A percentile compares a stretch with the other conserved stretches of the same genome.
Evolutionary conservation across 192 early-diverging fungal species (phyloP).

Genomic region (Umbelopsis sp.): DNA sequence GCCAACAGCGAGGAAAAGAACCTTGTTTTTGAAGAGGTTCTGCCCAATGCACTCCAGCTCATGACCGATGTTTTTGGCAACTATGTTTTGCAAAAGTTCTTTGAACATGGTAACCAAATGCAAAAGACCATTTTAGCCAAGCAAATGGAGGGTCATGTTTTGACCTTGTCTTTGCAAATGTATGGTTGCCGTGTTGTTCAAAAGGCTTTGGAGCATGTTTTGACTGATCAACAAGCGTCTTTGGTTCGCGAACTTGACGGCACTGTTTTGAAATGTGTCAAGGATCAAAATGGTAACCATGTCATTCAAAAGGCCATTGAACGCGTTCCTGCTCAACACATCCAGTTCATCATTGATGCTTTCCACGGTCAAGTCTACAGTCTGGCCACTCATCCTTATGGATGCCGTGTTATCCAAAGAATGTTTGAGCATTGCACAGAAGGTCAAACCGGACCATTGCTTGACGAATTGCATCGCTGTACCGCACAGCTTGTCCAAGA

Average conservation of each 20-base stretch:
- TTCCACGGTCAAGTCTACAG: conserved; percentile 97
- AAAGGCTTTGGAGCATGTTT: conserved; percentile 95
- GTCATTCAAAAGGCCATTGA: conserved; percentile 99
- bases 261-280: conserved; percentile 96
- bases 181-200: conserved; percentile 99
- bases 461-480: conserved; percentile 94
- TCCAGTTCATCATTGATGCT: conserved; percentile 95
- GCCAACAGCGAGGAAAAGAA: conserved; percentile 94
- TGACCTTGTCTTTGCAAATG: conserved; percentile 96
- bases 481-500: conserved; percentile 94
- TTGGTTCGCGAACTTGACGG: conserved; percentile 94
- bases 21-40: conserved; percentile 95
- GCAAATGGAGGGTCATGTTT: conserved; percentile 96
- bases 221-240: conserved; percentile 86
- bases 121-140: conserved; percentile 93
- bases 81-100: conserved; percentile 99
- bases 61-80: conserved; percentile 99
- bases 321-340: conserved; percentile 89
- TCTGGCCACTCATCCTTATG: conserved; percentile 97
- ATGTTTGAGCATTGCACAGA: conserved; percentile 99
- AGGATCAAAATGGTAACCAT: conserved; percentile 99
- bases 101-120: conserved; percentile 94
- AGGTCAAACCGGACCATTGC: conserved; percentile 75
- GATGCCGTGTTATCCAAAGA: conserved; percentile 97
- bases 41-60: conserved; percentile 86